Base-by-base conservation (phyloP, 2,329 filamentous ascomycete species). In the Neocucurbitaria cava region DNA sequence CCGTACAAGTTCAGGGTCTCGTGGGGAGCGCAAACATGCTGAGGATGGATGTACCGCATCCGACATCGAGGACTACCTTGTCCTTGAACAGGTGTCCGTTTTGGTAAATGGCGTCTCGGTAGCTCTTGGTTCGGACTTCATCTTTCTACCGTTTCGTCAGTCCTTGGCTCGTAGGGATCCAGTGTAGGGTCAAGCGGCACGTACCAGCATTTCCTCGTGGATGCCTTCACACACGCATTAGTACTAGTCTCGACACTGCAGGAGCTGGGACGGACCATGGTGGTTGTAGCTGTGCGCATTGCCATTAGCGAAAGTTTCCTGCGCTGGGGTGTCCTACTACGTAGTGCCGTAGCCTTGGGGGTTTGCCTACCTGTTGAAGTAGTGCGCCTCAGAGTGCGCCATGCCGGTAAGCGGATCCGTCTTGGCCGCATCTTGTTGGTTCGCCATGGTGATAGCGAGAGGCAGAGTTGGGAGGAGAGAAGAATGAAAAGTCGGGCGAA, bases 51-150 rank as follows among this genome's bases (percentile, higher is more conserved):
- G 95, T 99, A 74, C 95, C 94, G 78, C 94, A 99, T 77, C 94
- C 94, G 56, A 99, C 95, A 79, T 99, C 94, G 62, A 99, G 90
- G 64, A 99, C 92, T 61, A 96, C 83, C 84, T 92, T 93, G 81
- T 92, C 89, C 82, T 91, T 92, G 83, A 95, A 94, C 24, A 95
- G 81, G 76, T 98, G 95, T 78, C 89, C 90, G 83, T 98, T 99
- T 79, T 98, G 93, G 76, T 96, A 88, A 76, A 99, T 98, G 46
- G 95, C 87, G 77, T 98, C 94, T 83, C 96, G 94, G 84, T 99
- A 99, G 58, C 92, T 96, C 77, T 88, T 87, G 52, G 95, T 99
- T 66, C 95, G 92, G 58, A 99, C 93, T 79, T 99, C 95, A 81
- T 99, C 95, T 89, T 97, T 98, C 91, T 96, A 52, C 47, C 30